Base-by-base conservation (phyloP, 768 basidiomycete genomes). In the Tulasnella sp. region DNA sequence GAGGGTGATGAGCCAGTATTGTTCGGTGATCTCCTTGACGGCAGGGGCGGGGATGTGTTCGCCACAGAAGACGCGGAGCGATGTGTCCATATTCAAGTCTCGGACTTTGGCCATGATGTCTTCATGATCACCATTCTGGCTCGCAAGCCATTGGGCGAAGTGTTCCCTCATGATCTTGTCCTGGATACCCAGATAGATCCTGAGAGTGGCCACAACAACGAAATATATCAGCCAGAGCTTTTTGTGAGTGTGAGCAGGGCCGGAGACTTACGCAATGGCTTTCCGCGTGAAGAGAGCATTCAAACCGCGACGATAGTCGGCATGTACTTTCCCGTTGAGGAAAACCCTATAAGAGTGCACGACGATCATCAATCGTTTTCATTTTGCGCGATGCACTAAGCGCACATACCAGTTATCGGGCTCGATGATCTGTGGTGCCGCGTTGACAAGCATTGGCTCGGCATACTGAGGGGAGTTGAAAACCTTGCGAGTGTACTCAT, bases 51-150 rank as follows among this genome's bases (percentile, higher is more conserved):
- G 82, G 64, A 98, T 85, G 71, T 98, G 89, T 62, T 76, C 73
- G 17, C 96, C 96, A 67, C 93, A 92, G 74, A 99, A 99, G 57
- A 98, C 94, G 54, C 84, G 82, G 38, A 99, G 83, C 1, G 93
- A 97, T 3, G 92, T 92, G 63, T 92, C 87, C 93, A 99, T 98
- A 75, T 98, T 98, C 63, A 96, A 75, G 67, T 85, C 81, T 62
- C 96, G 88, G 66, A 91, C 84, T n/a, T 77, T 79, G 83, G 85
- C 83, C 92, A 96, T 94, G 62, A 68, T 62, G n/a, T 53, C 49
- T 24, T 64, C 25, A 30, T 55, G 71, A 87, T 83, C 3, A 82
- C 73, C 64, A 78, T 73, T 11, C 67, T 8, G 77, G 72, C 41
- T 74, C 68, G 70, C 72, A 56, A 91, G 78, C 94, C 94, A 98